Conservation (phyloP, 1,139 yeast species). For the Pneumocystis jirovecii region DNA sequence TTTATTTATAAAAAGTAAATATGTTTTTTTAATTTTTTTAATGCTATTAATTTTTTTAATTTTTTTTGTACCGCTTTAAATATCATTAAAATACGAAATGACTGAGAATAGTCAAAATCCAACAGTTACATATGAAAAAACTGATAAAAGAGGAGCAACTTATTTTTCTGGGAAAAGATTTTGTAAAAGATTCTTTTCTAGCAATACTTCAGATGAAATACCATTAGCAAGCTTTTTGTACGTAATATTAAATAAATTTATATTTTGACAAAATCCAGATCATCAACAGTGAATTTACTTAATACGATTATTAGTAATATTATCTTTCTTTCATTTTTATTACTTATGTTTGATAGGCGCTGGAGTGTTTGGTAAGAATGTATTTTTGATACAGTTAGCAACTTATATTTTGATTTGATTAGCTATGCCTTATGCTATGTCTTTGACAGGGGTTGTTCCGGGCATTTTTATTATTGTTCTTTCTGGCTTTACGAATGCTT, state of each 20-base stretch:
- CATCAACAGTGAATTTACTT: not conserved
- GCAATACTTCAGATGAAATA: not conserved
- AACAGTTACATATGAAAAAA: too few species aligned
- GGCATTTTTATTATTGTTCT: constrained; percentile 51
- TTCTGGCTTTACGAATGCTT: constrained; percentile 67
- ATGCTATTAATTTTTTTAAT: too few species aligned
- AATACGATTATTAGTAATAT: not conserved
- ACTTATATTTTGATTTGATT: constrained; percentile 19
- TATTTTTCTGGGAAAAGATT: too few species aligned
- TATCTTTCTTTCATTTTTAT: not conserved
- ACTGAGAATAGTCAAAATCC: too few species aligned
- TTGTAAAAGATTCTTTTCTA: not conserved
- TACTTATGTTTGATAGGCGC: not conserved
- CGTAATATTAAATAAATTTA: not conserved
- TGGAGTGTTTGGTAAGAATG: not conserved
- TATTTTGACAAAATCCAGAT: not conserved
- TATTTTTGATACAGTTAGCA: not conserved
- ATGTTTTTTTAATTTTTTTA: too few species aligned
- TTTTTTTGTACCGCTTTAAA: too few species aligned
- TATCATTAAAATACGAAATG: too few species aligned
- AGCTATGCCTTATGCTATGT: constrained; percentile 81
- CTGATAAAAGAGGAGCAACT: too few species aligned
- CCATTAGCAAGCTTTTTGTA: not conserved
- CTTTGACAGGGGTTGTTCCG: constrained; percentile 63
- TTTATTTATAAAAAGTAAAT: too few species aligned